phyloP scores from a whole-genome alignment of 2,329 filamentous ascomycete species.

The Cladosporium cucumerinum region DNA sequence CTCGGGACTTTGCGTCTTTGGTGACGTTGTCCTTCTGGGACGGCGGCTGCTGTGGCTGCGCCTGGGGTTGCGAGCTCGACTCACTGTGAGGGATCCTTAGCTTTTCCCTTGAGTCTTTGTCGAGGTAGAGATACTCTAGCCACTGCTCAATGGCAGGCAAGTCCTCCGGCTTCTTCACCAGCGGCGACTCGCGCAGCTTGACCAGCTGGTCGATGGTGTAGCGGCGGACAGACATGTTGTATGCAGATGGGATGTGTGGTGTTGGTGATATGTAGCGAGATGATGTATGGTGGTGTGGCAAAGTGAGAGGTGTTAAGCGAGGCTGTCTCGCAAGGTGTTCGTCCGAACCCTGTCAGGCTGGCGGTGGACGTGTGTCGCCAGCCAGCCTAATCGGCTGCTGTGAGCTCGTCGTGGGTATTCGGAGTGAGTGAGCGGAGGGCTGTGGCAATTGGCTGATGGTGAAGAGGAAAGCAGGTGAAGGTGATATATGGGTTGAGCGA shows the following conservation, averaged over 20 bases:
- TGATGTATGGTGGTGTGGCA: background rate
- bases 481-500: constrained; percentile 7
- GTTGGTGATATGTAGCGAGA: background rate
- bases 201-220: constrained; percentile 77
- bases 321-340: constrained; percentile 7
- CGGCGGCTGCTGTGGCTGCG: constrained; percentile 20
- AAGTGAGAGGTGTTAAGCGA: background rate
- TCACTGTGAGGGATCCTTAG: constrained; percentile 40
- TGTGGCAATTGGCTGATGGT: background rate
- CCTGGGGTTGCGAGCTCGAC: constrained; percentile 19
- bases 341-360: constrained; percentile 2
- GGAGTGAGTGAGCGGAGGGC: background rate
- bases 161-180: constrained; percentile 74
- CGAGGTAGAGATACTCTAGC: constrained; percentile 71
- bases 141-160: constrained; percentile 87
- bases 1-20: constrained; percentile 11
- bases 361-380: constrained; percentile 8
- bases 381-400: background rate
- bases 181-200: constrained; percentile 72
- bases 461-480: background rate
- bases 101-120: constrained; percentile 36
- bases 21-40: constrained; percentile 19
- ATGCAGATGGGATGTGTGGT: background rate
- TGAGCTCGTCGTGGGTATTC: background rate
- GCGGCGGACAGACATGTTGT: constrained; percentile 43